Base-by-base conservation (phyloP, 768 basidiomycete species). In the Rhodotorula graminis region DNA sequence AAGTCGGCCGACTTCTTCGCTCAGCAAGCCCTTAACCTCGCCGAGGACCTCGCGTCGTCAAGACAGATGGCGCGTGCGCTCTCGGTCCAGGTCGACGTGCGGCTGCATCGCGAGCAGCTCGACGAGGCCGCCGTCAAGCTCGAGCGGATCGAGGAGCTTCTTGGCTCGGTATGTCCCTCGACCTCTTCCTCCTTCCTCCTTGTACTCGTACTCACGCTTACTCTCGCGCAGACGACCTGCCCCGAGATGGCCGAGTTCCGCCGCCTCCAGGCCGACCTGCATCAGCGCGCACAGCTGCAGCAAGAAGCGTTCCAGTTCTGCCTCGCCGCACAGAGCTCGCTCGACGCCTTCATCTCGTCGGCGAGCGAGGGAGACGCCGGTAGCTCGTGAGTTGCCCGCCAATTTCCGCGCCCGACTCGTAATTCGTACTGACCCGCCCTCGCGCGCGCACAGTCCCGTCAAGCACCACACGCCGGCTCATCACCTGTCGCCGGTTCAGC, bases 1-100 rank as follows among this genome's bases (percentile, higher is more conserved):
- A 86, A 89, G 31, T 92, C 94, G 77, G 88, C 91, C 3, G 88
- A 91, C 71, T 93, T 90, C 77, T 95, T 93, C 79, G 84, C 89
- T 0, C 84, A 88, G 53, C 89, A 92, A 78, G 90, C 90, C 1
- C 82, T 85, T n/a, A 87, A 88, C 29, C 82, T 97, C 1, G 90
- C 92, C 0, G 82, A 84, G 60, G 84, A 88, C 12, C 79, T 92
- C 19, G 88, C 88, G 71, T 86, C 89, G 0, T 87, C 89, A 25
- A 84, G 87, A 0, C 82, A 90, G 77, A 80, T 85, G 14, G 86
- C 88, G 31, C 85, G 89, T 16, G 90, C 91, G 0, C 80, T 89
- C 42, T 84, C 88, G 0, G 83, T 85, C 76, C 86, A 87, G 64
- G 89, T 86, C 7, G 90, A 93, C 73, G 83, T 95, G 4, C 84